Percentiles rank a stretch among this genome's conserved stretches.
Evolutionary conservation across 345 rosid species (phyloP).

Genomic region (Salix arbutifolia): DNA sequence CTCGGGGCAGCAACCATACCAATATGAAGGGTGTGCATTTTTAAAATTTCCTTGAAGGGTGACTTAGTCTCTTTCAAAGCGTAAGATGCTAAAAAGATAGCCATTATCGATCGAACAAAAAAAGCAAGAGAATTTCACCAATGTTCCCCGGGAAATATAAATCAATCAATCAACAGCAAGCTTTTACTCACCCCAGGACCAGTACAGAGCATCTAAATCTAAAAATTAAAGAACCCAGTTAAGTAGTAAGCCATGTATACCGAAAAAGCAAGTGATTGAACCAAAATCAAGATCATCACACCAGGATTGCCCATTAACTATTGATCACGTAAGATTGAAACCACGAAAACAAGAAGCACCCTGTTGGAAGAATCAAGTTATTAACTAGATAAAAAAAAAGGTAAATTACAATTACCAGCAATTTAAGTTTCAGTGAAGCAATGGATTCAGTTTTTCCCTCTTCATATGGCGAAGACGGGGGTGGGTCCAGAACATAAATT

Average conservation of each 20-base stretch:
- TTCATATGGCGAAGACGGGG: constrained; percentile 24
- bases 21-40: too few relatives aligned
- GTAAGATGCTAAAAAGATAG: too few relatives aligned
- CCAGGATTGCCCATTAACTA: background rate
- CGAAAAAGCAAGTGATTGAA: background rate
- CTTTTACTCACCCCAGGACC: too few relatives aligned
- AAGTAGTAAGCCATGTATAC: background rate
- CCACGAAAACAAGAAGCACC: background rate
- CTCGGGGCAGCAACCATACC: too few relatives aligned
- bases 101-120: too few relatives aligned
- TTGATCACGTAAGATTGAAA: background rate
- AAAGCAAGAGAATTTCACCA: too few relatives aligned
- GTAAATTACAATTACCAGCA: constrained; percentile 39
- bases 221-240: too few relatives aligned
- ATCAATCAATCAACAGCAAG: too few relatives aligned
- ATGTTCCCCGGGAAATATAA: too few relatives aligned
- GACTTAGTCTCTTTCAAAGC: background rate
- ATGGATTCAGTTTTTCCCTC: constrained; percentile 13
- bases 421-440: constrained; percentile 48
- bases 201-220: background rate
- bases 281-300: background rate
- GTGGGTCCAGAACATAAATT: constrained; percentile 36
- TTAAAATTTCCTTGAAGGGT: background rate
- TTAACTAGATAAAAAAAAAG: background rate
- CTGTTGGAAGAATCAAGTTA: background rate